phyloP scores from a whole-genome alignment of 106 monocot genomes.

The Triglochin maritima region DNA sequence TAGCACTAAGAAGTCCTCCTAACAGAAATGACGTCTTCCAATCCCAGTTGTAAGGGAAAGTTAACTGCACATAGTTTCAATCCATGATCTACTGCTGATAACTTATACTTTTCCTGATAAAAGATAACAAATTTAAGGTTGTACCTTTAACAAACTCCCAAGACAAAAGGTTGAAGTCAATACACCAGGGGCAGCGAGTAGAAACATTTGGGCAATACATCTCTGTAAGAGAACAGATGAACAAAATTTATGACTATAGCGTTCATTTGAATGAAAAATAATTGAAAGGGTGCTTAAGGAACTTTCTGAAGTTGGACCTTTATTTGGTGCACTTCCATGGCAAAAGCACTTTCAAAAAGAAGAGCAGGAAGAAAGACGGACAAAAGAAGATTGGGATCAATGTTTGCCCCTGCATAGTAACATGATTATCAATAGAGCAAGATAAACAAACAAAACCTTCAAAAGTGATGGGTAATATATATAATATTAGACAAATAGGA shows the following conservation, averaged over 20 bases:
- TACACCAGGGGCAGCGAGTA: conserved; percentile 97
- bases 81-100: not conserved
- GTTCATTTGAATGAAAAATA: not conserved
- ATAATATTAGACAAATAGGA: not conserved
- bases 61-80: conserved; percentile 21
- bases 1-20: conserved; percentile 96
- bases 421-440: not conserved
- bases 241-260: not conserved
- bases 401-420: conserved; percentile 68
- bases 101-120: not conserved
- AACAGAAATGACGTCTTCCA: conserved; percentile 90
- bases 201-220: conserved; percentile 87
- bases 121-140: not conserved
- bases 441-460: not conserved
- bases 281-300: not conserved
- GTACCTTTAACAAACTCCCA: conserved; percentile 70
- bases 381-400: conserved; percentile 79
- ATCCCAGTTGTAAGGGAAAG: conserved; percentile 87
- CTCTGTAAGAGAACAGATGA: conserved; percentile 32
- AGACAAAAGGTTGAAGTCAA: conserved; percentile 83
- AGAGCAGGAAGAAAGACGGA: conserved; percentile 96
- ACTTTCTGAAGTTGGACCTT: conserved; percentile 37
- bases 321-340: conserved; percentile 98
- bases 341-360: conserved; percentile 97
- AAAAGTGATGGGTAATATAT: not conserved